A percentile compares a stretch with the other conserved stretches of the same genome.
Evolutionary conservation across 2,329 filamentous ascomycete genomes (phyloP).

Genomic region (Aspergillus japonicus): DNA sequence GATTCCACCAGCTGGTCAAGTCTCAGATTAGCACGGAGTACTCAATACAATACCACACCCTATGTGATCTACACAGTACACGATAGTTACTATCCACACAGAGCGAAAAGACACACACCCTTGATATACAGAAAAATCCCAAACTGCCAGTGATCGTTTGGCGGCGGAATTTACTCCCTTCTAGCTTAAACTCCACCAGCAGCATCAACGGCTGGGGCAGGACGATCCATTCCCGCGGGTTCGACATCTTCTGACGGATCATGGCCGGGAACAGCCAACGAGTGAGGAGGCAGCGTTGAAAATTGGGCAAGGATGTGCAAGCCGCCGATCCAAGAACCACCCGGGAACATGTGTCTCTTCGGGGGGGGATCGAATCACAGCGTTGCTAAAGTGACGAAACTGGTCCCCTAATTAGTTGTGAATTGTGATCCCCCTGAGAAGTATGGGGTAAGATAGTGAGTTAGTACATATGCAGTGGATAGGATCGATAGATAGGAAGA

Average conservation of each 20-base stretch:
- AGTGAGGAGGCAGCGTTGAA: conserved; percentile 20
- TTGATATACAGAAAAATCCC: not conserved
- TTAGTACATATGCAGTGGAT: no score
- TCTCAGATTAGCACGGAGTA: not conserved
- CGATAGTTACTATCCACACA: no score
- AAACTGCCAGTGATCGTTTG: not conserved
- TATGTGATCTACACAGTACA: no score
- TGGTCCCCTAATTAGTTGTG: conserved; percentile 6
- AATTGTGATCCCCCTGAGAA: not conserved
- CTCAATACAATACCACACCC: no score
- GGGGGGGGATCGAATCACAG: conserved; percentile 13
- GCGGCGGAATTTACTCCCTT: conserved; percentile 4
- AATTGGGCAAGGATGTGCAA: conserved; percentile 24
- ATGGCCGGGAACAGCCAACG: conserved; percentile 14
- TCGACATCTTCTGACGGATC: conserved; percentile 27
- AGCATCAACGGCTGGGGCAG: conserved; percentile 19
- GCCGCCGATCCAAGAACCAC: conserved; percentile 26
- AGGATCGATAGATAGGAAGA: not conserved
- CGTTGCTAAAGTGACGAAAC: conserved; percentile 6
- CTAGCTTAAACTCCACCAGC: conserved; percentile 8
- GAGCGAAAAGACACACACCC: no score
- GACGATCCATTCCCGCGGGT: conserved; percentile 31
- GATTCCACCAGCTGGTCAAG: not conserved
- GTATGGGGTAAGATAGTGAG: conserved; percentile 4
- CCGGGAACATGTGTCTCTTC: conserved; percentile 11